A percentile compares a stretch with the other conserved stretches of the same genome.
Evolutionary conservation across 768 basidiomycete genomes (phyloP).

Genomic region (Harrya chromipes): DNA sequence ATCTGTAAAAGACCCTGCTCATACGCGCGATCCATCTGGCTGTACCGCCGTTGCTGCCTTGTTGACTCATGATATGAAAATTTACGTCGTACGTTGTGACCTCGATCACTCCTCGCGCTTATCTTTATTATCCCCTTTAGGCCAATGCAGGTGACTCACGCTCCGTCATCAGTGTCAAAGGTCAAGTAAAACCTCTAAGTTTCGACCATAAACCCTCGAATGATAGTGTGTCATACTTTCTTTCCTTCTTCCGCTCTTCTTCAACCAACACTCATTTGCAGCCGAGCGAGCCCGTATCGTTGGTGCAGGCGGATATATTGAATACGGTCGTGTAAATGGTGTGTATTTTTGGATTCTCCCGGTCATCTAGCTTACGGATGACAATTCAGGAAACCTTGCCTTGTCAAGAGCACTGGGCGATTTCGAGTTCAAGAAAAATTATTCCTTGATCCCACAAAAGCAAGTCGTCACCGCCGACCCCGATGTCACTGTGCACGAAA

Average conservation of each 20-base stretch:
- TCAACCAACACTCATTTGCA: conserved; percentile 29
- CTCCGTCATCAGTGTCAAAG: conserved; percentile 80
- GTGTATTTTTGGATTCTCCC: conserved; percentile 9
- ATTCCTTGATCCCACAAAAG: conserved; percentile 71
- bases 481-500: conserved; percentile 78
- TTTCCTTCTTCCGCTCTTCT: not conserved
- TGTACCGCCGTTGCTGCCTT: conserved; percentile 93
- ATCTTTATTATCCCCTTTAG: conserved; percentile 40
- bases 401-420: conserved; percentile 94
- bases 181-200: conserved; percentile 84
- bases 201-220: conserved; percentile 96
- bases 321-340: conserved; percentile 98
- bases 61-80: conserved; percentile 70
- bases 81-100: conserved; percentile 65
- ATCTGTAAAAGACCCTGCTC: conserved; percentile 64
- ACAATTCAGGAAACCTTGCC: conserved; percentile 74
- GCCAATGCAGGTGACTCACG: conserved; percentile 98
- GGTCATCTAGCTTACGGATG: not conserved
- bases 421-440: conserved; percentile 98
- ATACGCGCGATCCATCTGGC: conserved; percentile 89
- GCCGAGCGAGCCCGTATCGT: conserved; percentile 85
- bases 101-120: not conserved
- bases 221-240: conserved; percentile 51
- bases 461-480: conserved; percentile 97
- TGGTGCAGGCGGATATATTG: conserved; percentile 92